Percentiles rank a stretch among this genome's conserved stretches.
Conservation (phyloP, 2,329 filamentous ascomycete genomes). For the Lomentospora prolificans region DNA sequence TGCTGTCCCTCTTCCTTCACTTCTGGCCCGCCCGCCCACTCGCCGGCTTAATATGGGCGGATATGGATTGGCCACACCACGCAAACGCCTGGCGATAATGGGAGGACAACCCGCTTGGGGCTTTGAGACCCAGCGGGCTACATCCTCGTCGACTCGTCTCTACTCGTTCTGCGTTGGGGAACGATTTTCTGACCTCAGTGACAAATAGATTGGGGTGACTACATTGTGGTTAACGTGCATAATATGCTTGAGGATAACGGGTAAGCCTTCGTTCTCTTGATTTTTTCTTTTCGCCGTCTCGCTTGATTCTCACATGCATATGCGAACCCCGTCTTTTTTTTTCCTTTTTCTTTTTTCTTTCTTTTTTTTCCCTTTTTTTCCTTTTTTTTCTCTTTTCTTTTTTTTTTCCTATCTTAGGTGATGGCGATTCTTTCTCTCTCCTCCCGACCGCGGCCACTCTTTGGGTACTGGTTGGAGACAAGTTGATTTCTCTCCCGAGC, state of each 20-base stretch:
- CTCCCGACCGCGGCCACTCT: too few relatives aligned
- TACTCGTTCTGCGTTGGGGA: neutral
- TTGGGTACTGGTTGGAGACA: too few relatives aligned
- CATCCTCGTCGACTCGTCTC: too few relatives aligned
- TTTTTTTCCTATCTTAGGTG: too few relatives aligned
- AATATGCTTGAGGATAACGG: constrained; percentile 33
- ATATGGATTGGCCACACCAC: neutral
- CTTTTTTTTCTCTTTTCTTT: too few relatives aligned
- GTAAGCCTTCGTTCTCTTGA: too few relatives aligned
- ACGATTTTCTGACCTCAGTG: neutral
- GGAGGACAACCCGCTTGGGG: too few relatives aligned
- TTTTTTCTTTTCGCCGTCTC: neutral
- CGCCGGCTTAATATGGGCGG: neutral
- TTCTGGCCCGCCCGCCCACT: neutral
- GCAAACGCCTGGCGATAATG: too few relatives aligned
- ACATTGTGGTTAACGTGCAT: constrained; percentile 53
- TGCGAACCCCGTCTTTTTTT: neutral
- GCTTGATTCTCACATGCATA: neutral
- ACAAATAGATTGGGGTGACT: constrained; percentile 41
- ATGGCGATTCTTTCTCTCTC: too few relatives aligned
- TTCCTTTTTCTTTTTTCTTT: neutral
- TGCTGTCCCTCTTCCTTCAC: neutral
- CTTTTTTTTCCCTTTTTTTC: too few relatives aligned
- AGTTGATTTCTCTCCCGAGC: neutral
- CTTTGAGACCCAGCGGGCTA: too few relatives aligned